Evolutionary conservation across 2,329 filamentous ascomycete genomes (phyloP).

Genomic region (Aureobasidium sp.): DNA sequence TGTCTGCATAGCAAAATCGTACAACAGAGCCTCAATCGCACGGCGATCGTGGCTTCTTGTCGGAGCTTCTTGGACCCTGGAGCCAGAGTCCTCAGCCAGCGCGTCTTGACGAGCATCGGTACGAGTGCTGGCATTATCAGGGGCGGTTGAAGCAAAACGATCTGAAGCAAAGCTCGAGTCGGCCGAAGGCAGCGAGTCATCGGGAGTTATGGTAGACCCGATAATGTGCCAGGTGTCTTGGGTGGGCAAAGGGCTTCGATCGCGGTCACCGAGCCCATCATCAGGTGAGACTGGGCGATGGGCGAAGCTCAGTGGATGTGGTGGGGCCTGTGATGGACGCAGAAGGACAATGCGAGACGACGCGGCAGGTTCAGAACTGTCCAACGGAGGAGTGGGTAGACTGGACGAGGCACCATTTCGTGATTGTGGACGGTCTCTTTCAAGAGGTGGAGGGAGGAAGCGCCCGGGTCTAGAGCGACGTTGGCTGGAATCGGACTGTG

Average conservation of each 20-base stretch:
- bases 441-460: constrained; percentile 12
- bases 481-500: not conserved
- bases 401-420: not conserved
- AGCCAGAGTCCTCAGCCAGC: not conserved
- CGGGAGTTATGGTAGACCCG: constrained; percentile 70
- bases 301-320: constrained; percentile 5
- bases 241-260: constrained; percentile 61
- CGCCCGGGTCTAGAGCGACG: not conserved
- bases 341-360: not conserved
- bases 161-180: constrained; percentile 76
- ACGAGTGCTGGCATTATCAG: too few species aligned
- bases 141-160: too few species aligned
- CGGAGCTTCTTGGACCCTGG: not conserved
- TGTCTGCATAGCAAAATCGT: constrained; percentile 15
- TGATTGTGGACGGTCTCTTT: constrained; percentile 12
- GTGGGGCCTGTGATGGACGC: not conserved
- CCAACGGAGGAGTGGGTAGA: constrained; percentile 13
- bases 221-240: constrained; percentile 71
- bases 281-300: constrained; percentile 6
- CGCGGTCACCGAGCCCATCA: constrained; percentile 69
- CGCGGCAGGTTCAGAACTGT: not conserved
- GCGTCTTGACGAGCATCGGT: constrained; percentile 26
- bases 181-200: constrained; percentile 70
- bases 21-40: constrained; percentile 6
- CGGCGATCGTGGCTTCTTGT: not conserved